A percentile compares a stretch with the other conserved stretches of the same genome.
These are phyloP conservation scores for Margaritispora aquatica DNA, from an alignment of 495 filamentous ascomycete genomes.

Conservation along the genomic window DNA sequence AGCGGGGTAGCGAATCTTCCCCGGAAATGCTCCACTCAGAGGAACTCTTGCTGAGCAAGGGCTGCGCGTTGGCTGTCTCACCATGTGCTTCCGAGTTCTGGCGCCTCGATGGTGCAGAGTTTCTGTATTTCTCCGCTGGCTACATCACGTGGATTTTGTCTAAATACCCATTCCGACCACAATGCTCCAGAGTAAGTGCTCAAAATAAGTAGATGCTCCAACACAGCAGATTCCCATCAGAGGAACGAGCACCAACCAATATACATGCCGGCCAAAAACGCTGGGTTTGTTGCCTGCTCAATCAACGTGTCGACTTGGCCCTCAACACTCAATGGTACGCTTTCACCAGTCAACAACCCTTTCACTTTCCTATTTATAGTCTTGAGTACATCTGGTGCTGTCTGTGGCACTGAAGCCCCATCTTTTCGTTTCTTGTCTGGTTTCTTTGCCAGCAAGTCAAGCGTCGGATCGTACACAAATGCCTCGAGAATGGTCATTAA, in stretches of 20 bases:
- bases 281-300: constrained; percentile 69
- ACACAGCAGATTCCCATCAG: too few relatives aligned
- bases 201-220: too few relatives aligned
- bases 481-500: constrained; percentile 95
- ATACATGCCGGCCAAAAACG: constrained; percentile 84
- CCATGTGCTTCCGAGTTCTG: neutral
- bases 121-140: neutral
- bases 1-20: neutral
- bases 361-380: constrained; percentile 80
- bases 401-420: constrained; percentile 60
- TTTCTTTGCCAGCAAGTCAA: constrained; percentile 83
- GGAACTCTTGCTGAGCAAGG: too few relatives aligned
- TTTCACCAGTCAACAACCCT: constrained; percentile 77
- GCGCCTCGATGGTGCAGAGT: neutral
- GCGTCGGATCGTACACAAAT: constrained; percentile 92
- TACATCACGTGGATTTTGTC: neutral
- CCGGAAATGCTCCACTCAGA: neutral
- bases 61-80: too few relatives aligned
- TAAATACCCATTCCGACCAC: too few relatives aligned
- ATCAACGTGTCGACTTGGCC: constrained; percentile 94
- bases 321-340: constrained; percentile 86
- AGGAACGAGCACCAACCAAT: constrained; percentile 98
- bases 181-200: too few relatives aligned
- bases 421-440: constrained; percentile 49
- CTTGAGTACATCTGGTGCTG: constrained; percentile 85